These are phyloP conservation scores for Lactuca saligna DNA, from an alignment of 129 eudicot species.

Conservation along the genomic window DNA sequence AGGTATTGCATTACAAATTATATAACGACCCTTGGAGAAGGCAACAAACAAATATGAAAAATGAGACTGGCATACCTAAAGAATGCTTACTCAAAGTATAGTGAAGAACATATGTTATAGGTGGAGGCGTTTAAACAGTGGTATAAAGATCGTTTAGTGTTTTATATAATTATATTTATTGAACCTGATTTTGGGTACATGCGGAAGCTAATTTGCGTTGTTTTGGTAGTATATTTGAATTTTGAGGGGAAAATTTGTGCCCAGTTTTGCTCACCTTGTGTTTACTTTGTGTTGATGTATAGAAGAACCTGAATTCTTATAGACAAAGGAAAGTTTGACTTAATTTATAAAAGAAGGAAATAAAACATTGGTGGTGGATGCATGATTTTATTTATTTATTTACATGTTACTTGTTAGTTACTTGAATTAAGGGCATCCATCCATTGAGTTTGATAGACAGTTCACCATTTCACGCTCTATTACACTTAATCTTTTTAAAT, in stretches of 20 bases:
- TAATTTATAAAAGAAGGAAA: background rate
- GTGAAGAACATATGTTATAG: constrained; percentile 18
- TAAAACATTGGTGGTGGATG: background rate
- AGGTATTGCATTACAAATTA: constrained; percentile 75
- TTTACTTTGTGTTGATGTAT: no score
- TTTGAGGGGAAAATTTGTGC: constrained; percentile 5
- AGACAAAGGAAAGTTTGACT: no score
- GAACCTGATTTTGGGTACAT: background rate
- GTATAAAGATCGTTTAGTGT: background rate
- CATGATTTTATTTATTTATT: background rate
- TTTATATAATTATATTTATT: constrained; percentile 3
- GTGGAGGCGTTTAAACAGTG: background rate
- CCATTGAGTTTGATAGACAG: background rate
- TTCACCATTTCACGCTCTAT: no score
- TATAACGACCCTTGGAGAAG: constrained; percentile 82
- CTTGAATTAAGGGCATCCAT: background rate
- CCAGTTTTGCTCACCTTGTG: constrained; percentile 6
- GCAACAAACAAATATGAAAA: constrained; percentile 23
- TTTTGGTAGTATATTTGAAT: background rate
- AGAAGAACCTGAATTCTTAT: no score
- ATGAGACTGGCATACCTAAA: constrained; percentile 52
- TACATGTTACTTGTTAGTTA: no score
- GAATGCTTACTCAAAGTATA: constrained; percentile 52
- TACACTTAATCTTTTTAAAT: no score
- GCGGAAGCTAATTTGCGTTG: background rate